phyloP scores from a whole-genome alignment of 148 eudicot species.

The Tetragonia tetragonoides region DNA sequence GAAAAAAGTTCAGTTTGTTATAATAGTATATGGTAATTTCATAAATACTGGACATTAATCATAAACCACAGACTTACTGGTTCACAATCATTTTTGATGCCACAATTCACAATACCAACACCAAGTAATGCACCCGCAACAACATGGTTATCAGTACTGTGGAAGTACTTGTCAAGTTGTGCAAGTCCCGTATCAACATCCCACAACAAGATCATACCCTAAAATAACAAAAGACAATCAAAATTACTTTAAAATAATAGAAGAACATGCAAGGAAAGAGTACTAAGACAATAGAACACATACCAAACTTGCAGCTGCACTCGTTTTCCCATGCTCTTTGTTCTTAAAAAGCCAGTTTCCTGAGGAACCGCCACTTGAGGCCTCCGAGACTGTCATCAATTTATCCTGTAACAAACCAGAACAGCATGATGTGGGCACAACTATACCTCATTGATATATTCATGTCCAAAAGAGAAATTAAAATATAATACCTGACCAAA shows the following conservation, averaged over 20 bases:
- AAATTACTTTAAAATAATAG: not conserved
- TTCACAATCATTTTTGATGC: conserved; percentile 78
- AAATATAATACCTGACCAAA: conserved; percentile 71
- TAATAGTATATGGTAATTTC: not conserved
- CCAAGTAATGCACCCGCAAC: conserved; percentile 89
- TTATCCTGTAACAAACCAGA: conserved; percentile 59
- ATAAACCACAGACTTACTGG: conserved; percentile 55
- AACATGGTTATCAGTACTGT: conserved; percentile 77
- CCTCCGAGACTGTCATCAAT: conserved; percentile 78
- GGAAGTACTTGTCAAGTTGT: conserved; percentile 94
- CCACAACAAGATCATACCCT: conserved; percentile 98
- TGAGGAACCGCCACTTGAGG: conserved; percentile 67
- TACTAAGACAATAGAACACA: conserved; percentile 16
- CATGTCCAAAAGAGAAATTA: not conserved
- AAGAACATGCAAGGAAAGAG: not conserved
- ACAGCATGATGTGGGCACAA: conserved; percentile 6
- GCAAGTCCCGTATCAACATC: conserved; percentile 98
- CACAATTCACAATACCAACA: conserved; percentile 89
- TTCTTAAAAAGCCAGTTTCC: conserved; percentile 95
- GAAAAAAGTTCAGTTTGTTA: not conserved
- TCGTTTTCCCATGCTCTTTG: conserved; percentile 94
- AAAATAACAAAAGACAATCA: conserved; percentile 11
- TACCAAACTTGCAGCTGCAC: conserved; percentile 99
- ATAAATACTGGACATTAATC: not conserved
- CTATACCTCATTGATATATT: not conserved